These are phyloP conservation scores for Boletus semigastroideus DNA, from an alignment of 1,284 basidiomycete genomes.

Conservation along the genomic window DNA sequence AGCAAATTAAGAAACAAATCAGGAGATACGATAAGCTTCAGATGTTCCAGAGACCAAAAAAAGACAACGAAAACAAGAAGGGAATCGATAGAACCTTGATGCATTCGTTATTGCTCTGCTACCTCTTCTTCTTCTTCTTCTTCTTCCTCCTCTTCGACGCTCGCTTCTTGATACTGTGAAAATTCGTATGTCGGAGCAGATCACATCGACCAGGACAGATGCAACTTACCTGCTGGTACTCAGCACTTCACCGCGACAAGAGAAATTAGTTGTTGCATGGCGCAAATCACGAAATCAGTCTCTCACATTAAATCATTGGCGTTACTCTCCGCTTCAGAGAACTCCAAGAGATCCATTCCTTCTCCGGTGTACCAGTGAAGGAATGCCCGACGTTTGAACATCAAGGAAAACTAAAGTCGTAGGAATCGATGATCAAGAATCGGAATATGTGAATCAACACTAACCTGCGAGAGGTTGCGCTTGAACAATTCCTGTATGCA, in stretches of 20 bases:
- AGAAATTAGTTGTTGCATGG: slow-evolving; percentile 4
- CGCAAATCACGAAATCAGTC: slow-evolving; percentile 8
- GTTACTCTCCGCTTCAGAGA: slow-evolving; percentile 88
- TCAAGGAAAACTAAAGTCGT: slow-evolving; percentile 62
- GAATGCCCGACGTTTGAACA: slow-evolving; percentile 86
- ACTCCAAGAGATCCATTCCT: slow-evolving; percentile 93
- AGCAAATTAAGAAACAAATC: slow-evolving; percentile 21
- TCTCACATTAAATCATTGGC: slow-evolving; percentile 77
- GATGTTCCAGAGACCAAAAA: slow-evolving; percentile 1
- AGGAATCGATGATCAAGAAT: slow-evolving; percentile 13
- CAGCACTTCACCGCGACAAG: slow-evolving; percentile 18
- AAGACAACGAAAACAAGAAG: not conserved
- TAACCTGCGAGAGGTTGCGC: slow-evolving; percentile 66
- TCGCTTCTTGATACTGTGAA: slow-evolving; percentile 32
- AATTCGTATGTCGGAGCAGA: not conserved
- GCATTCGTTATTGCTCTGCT: slow-evolving; percentile 25
- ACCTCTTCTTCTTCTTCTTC: slow-evolving; percentile 8
- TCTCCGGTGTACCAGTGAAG: slow-evolving; percentile 91
- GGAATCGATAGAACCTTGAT: not conserved
- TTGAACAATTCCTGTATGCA: slow-evolving; percentile 91
- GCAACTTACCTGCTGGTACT: slow-evolving; percentile 31
- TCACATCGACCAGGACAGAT: not conserved
- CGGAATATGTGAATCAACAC: not conserved
- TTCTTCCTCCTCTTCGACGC: slow-evolving; percentile 24
- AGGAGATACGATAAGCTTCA: slow-evolving; percentile 16